Conservation (phyloP, 805 yeast genomes). For the Suhomyces xylopsoci region DNA sequence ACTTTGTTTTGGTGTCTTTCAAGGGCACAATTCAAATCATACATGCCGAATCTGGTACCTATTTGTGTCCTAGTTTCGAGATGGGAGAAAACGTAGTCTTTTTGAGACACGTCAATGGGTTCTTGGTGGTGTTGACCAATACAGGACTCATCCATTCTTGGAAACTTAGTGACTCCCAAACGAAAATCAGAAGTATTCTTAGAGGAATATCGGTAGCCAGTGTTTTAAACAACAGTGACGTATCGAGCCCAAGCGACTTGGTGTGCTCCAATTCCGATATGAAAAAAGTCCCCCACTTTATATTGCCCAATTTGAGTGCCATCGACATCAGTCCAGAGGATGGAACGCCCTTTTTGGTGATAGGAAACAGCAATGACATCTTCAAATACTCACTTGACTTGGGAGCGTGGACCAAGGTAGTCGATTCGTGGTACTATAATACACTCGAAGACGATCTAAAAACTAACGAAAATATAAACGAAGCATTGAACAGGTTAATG, state of each 20-base stretch:
- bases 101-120: conserved; percentile 30
- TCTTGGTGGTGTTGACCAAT: conserved; percentile 45
- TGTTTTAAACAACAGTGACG: conserved; percentile 37
- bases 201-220: conserved; percentile 52
- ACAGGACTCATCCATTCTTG: conserved; percentile 52
- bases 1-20: conserved; percentile 56
- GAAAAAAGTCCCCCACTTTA: conserved; percentile 1
- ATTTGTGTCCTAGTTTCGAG: conserved; percentile 47
- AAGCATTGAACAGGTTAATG: conserved; percentile 4
- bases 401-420: conserved; percentile 44
- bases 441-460: conserved; percentile 8
- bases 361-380: conserved; percentile 33
- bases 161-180: conserved; percentile 33
- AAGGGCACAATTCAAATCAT: conserved; percentile 52
- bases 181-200: conserved; percentile 27
- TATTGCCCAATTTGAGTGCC: conserved; percentile 5
- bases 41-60: conserved; percentile 44
- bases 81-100: conserved; percentile 47
- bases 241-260: conserved; percentile 3
- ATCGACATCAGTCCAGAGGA: conserved; percentile 32
- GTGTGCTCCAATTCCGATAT: neutral
- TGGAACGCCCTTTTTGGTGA: conserved; percentile 43
- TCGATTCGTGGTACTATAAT: conserved; percentile 44
- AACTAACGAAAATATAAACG: neutral
- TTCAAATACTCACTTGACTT: conserved; percentile 43